phyloP scores from a whole-genome alignment of 2,329 filamentous ascomycete species.

The Neopestalotiopsis rosae region DNA sequence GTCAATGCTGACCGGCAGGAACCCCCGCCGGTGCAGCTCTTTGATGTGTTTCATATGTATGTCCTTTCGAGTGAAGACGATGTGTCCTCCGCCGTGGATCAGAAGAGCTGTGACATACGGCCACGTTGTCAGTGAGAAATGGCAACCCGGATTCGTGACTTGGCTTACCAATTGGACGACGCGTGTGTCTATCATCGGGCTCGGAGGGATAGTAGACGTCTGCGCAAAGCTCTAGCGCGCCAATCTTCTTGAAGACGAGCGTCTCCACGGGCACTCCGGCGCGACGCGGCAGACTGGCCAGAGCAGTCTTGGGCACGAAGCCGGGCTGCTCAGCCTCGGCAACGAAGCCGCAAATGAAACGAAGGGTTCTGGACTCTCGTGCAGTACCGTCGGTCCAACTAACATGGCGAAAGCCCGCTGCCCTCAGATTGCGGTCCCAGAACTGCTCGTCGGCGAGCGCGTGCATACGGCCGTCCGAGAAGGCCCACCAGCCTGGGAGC shows the following conservation, averaged over 20 bases:
- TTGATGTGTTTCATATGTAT: constrained; percentile 42
- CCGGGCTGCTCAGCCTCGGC: not conserved
- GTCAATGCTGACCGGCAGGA: constrained; percentile 55
- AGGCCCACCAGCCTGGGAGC: constrained; percentile 42
- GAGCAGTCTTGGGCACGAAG: not conserved
- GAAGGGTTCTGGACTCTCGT: constrained; percentile 28
- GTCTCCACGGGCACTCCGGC: constrained; percentile 19
- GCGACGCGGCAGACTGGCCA: no score
- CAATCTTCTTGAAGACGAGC: constrained; percentile 28
- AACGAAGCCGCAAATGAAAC: constrained; percentile 23
- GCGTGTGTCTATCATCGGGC: not conserved
- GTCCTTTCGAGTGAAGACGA: constrained; percentile 43
- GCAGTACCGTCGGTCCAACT: constrained; percentile 30
- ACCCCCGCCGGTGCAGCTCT: constrained; percentile 42
- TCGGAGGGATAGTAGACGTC: constrained; percentile 39
- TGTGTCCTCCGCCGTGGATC: constrained; percentile 51
- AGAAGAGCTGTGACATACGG: constrained; percentile 35
- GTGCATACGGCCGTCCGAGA: constrained; percentile 32
- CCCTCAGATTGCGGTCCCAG: constrained; percentile 28
- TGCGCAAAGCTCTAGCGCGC: constrained; percentile 28
- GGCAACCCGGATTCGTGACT: no score
- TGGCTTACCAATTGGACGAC: constrained; percentile 17
- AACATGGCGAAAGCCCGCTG: constrained; percentile 30
- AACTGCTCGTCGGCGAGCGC: constrained; percentile 27
- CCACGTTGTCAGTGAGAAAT: no score